Conservation (phyloP, 2,329 filamentous ascomycete species). For the Teratosphaeria gauchensis region DNA sequence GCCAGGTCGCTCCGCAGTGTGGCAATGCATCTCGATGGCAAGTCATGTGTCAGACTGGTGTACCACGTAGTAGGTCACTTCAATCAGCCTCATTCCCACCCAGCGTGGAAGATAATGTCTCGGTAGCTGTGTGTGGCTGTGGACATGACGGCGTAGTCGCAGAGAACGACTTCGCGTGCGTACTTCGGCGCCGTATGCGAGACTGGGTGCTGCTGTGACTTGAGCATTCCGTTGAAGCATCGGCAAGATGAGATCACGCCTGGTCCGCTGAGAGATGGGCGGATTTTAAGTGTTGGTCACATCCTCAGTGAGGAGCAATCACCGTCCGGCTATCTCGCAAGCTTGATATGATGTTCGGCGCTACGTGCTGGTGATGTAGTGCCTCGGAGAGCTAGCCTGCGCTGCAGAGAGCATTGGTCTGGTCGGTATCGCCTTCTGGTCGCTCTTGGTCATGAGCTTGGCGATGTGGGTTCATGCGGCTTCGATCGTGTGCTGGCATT, state of each 20-base stretch:
- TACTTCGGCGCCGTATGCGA: not conserved
- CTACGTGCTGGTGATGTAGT: not conserved
- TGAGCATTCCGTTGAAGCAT: not conserved
- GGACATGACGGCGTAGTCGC: not conserved
- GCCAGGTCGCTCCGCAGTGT: not conserved
- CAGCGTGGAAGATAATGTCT: not conserved
- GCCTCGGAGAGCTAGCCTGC: not conserved
- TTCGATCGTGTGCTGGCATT: not conserved
- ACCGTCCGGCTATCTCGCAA: not conserved
- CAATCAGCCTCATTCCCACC: not conserved
- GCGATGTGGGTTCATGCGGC: not conserved
- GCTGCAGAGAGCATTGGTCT: not conserved
- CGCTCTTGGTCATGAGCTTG: not conserved
- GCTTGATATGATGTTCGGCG: not conserved
- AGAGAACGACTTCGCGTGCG: not conserved
- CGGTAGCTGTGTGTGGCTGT: not conserved
- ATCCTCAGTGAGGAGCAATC: not conserved
- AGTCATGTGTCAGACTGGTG: not conserved
- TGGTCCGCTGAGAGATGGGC: not conserved
- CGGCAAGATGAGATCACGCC: not conserved
- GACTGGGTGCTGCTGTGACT: not conserved
- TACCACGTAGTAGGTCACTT: too few species aligned
- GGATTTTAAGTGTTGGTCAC: not conserved
- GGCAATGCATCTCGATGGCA: not conserved
- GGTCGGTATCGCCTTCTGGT: not conserved